Evolutionary conservation across 352 stramenopile genomes (phyloP).

Genomic region (Pythium insidiosum): DNA sequence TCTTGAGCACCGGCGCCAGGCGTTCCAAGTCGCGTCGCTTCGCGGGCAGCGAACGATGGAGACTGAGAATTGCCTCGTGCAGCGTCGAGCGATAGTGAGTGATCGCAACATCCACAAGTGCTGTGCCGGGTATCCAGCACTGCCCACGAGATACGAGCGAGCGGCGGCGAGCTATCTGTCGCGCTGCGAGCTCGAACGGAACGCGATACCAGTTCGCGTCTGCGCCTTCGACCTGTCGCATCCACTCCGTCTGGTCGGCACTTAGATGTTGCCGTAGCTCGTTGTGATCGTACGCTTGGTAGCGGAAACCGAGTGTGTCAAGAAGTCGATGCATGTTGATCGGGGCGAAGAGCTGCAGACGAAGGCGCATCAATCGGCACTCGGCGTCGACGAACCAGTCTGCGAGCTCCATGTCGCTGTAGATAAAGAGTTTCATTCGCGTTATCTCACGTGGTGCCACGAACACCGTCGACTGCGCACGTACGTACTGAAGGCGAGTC

Average conservation of each 20-base stretch:
- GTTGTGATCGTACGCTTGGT: not conserved
- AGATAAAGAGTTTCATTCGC: slow-evolving; percentile 5
- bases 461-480: not conserved
- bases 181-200: slow-evolving; percentile 8
- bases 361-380: slow-evolving; percentile 1
- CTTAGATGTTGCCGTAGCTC: not conserved
- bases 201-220: slow-evolving; percentile 2
- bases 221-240: not conserved
- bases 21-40: slow-evolving; percentile 26
- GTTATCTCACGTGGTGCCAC: not conserved
- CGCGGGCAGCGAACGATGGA: slow-evolving; percentile 34
- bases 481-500: slow-evolving; percentile 14
- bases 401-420: slow-evolving; percentile 25
- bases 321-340: slow-evolving; percentile 13
- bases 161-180: slow-evolving; percentile 31
- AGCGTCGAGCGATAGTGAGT: slow-evolving; percentile 28
- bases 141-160: slow-evolving; percentile 35
- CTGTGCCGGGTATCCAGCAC: slow-evolving; percentile 29
- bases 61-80: slow-evolving; percentile 26
- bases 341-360: not conserved
- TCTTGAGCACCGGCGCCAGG: slow-evolving; percentile 27
- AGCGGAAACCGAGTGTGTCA: not conserved
- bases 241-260: not conserved
- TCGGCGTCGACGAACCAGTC: slow-evolving; percentile 55
- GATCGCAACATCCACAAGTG: slow-evolving; percentile 26